phyloP scores from a whole-genome alignment of 306 rosid genomes.

The Malus asiatica region DNA sequence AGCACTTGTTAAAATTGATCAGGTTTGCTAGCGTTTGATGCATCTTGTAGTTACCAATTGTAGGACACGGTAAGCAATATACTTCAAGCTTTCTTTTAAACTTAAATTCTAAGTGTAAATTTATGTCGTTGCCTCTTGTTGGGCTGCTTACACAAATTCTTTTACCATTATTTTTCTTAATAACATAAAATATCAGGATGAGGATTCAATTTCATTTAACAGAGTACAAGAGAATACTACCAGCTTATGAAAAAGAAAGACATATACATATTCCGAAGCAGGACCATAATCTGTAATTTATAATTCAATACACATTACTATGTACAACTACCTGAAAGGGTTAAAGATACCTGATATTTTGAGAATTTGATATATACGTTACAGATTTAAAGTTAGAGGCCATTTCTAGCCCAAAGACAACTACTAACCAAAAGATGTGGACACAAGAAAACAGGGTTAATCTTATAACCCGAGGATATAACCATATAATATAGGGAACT shows the following conservation, averaged over 20 bases:
- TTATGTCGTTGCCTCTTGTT: background rate
- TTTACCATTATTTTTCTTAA: background rate
- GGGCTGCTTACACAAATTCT: background rate
- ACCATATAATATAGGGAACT: no score
- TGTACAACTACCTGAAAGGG: background rate
- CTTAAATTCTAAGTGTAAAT: background rate
- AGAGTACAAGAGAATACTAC: background rate
- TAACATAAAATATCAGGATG: background rate
- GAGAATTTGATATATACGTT: background rate
- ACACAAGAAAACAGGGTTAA: background rate
- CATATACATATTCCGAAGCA: background rate
- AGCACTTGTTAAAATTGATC: conserved; percentile 7
- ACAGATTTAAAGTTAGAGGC: background rate
- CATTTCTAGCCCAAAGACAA: background rate
- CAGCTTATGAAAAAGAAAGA: background rate
- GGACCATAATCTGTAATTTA: background rate
- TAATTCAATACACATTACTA: background rate
- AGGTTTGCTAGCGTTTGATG: background rate
- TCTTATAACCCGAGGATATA: background rate
- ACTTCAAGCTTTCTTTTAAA: background rate
- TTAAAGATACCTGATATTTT: background rate
- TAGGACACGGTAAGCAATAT: background rate
- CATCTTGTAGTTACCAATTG: background rate
- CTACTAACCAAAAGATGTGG: background rate
- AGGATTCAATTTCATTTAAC: background rate